Conservation (phyloP, 805 yeast species). For the Priceomyces medius region DNA sequence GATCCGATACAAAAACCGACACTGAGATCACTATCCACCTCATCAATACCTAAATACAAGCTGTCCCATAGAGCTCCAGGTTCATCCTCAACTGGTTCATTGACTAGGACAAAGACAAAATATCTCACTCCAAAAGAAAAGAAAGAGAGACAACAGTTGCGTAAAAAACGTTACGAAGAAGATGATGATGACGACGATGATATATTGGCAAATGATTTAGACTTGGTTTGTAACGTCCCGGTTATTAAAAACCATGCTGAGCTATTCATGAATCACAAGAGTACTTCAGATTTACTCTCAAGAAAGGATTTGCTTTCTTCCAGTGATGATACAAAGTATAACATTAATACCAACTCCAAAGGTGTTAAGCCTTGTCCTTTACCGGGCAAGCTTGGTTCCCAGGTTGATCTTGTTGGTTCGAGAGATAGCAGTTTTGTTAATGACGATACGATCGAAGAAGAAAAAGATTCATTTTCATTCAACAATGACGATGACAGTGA, state of each 20-base stretch:
- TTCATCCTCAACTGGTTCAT: slow-evolving; percentile 13
- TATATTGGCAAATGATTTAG: slow-evolving; percentile 35
- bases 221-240: slow-evolving; percentile 45
- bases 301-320: slow-evolving; percentile 26
- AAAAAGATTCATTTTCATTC: slow-evolving; percentile 12
- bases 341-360: slow-evolving; percentile 15
- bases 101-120: slow-evolving; percentile 34
- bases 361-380: slow-evolving; percentile 29
- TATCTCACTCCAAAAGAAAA: slow-evolving; percentile 34
- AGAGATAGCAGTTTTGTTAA: slow-evolving; percentile 5
- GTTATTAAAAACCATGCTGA: slow-evolving; percentile 37
- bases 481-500: slow-evolving; percentile 28
- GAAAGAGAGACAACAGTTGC: slow-evolving; percentile 35
- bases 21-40: slow-evolving; percentile 14
- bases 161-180: slow-evolving; percentile 42
- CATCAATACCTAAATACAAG: slow-evolving; percentile 8
- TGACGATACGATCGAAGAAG: slow-evolving; percentile 10
- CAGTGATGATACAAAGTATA: slow-evolving; percentile 25
- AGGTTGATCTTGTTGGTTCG: slow-evolving; percentile 7
- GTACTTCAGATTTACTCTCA: slow-evolving; percentile 18
- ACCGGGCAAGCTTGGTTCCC: slow-evolving; percentile 25
- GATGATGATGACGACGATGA: slow-evolving; percentile 43
- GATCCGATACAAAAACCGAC: slow-evolving; percentile 1
- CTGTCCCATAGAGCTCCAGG: slow-evolving; percentile 5
- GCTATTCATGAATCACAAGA: slow-evolving; percentile 21